These are phyloP conservation scores for Gastrodia elata DNA, from an alignment of 106 monocot genomes.

Conservation along the genomic window DNA sequence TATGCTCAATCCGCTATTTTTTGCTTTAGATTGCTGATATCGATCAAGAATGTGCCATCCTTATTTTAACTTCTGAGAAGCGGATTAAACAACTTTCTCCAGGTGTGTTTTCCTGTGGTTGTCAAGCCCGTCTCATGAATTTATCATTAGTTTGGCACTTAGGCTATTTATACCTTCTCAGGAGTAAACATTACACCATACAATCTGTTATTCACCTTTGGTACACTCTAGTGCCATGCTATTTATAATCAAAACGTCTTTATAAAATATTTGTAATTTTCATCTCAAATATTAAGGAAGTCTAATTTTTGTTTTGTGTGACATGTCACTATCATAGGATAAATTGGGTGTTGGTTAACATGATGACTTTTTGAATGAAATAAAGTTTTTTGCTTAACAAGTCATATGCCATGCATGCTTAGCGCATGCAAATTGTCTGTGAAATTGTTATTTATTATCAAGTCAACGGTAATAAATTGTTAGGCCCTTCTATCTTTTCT, in stretches of 20 bases:
- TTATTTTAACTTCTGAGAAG: constrained; percentile 77
- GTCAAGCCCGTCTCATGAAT: background rate
- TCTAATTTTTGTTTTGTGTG: background rate
- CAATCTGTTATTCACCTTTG: background rate
- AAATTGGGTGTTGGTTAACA: too few relatives aligned
- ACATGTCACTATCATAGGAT: background rate
- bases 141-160: background rate
- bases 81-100: constrained; percentile 66
- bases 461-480: background rate
- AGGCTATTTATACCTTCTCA: background rate
- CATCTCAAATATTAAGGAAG: background rate
- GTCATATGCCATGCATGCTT: background rate
- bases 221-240: background rate
- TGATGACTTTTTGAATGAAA: too few relatives aligned
- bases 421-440: background rate
- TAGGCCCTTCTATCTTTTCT: background rate
- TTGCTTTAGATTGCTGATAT: constrained; percentile 74
- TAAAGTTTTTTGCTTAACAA: background rate
- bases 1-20: constrained; percentile 10
- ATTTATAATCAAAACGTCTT: background rate
- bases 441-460: background rate
- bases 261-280: background rate
- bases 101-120: constrained; percentile 23
- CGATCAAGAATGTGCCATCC: constrained; percentile 72
- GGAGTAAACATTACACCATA: background rate